Evolutionary conservation across 1,139 yeast species (phyloP).

Genomic region (Lodderomyces metapsilosis): DNA sequence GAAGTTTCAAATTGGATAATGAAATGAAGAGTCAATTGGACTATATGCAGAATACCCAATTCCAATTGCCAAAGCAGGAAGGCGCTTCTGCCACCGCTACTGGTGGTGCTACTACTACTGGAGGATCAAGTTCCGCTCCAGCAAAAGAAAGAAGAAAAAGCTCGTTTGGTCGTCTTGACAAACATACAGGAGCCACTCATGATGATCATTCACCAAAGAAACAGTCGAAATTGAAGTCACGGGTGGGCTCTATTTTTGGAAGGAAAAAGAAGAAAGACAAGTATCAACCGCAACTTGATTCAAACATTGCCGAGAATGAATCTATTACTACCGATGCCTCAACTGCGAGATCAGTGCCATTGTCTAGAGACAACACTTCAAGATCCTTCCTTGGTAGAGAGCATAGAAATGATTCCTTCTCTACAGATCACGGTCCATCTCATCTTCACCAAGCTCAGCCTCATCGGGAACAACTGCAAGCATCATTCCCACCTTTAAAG

Average conservation of each 20-base stretch:
- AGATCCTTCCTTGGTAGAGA: conserved; percentile 8
- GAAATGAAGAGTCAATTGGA: conserved; percentile 42
- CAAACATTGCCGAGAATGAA: conserved; percentile 35
- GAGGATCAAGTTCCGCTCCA: neutral
- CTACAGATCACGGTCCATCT: neutral
- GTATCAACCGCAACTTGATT: conserved; percentile 17
- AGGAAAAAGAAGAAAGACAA: conserved; percentile 49
- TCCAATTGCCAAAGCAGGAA: conserved; percentile 19
- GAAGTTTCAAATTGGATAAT: conserved; percentile 35
- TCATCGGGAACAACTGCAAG: conserved; percentile 3
- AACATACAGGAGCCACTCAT: conserved; percentile 1
- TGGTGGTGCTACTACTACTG: neutral
- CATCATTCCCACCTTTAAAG: neutral
- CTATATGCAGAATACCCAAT: conserved; percentile 28
- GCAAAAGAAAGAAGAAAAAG: conserved; percentile 8
- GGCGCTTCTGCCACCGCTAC: too few relatives aligned
- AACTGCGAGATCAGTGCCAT: conserved; percentile 14
- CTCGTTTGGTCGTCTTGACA: conserved; percentile 8
- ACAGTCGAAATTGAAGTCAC: conserved; percentile 58
- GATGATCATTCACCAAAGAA: conserved; percentile 18
- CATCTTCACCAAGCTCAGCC: neutral
- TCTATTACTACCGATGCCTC: conserved; percentile 27
- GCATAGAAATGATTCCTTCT: conserved; percentile 1
- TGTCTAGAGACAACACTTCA: conserved; percentile 13
- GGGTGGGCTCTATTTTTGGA: conserved; percentile 82